Evolutionary conservation across 805 yeast species (phyloP).

Genomic region (Kluyveromyces wickerhamii): DNA sequence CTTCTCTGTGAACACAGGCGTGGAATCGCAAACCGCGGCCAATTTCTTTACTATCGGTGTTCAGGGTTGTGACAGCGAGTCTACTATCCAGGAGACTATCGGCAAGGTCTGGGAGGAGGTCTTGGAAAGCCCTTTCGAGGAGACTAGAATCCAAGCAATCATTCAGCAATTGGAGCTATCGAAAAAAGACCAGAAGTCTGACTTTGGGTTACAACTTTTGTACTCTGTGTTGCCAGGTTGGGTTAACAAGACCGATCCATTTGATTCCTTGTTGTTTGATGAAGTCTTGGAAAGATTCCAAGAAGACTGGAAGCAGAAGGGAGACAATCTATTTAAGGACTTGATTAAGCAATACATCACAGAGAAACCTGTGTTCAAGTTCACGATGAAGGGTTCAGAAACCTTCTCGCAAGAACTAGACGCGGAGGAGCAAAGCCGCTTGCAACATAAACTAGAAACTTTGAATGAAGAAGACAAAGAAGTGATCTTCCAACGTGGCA

Average conservation of each 20-base stretch:
- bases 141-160: slow-evolving; percentile 68
- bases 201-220: slow-evolving; percentile 76
- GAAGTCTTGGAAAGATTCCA: slow-evolving; percentile 51
- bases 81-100: slow-evolving; percentile 41
- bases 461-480: slow-evolving; percentile 51
- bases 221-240: slow-evolving; percentile 75
- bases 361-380: slow-evolving; percentile 53
- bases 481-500: slow-evolving; percentile 52
- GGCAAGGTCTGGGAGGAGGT: slow-evolving; percentile 39
- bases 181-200: slow-evolving; percentile 80
- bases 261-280: slow-evolving; percentile 60
- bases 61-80: slow-evolving; percentile 58
- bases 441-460: slow-evolving; percentile 35
- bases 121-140: slow-evolving; percentile 40
- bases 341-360: slow-evolving; percentile 48
- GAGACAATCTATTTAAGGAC: slow-evolving; percentile 53
- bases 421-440: slow-evolving; percentile 48
- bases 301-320: slow-evolving; percentile 42
- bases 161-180: slow-evolving; percentile 80
- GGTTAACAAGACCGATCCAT: slow-evolving; percentile 75
- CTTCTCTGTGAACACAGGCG: slow-evolving; percentile 79
- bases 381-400: slow-evolving; percentile 66
- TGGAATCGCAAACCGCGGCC: slow-evolving; percentile 71
- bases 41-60: slow-evolving; percentile 79
- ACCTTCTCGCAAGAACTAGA: slow-evolving; percentile 43